phyloP scores from a whole-genome alignment of 345 rosid genomes.

The Xanthoceras sorbifolium region DNA sequence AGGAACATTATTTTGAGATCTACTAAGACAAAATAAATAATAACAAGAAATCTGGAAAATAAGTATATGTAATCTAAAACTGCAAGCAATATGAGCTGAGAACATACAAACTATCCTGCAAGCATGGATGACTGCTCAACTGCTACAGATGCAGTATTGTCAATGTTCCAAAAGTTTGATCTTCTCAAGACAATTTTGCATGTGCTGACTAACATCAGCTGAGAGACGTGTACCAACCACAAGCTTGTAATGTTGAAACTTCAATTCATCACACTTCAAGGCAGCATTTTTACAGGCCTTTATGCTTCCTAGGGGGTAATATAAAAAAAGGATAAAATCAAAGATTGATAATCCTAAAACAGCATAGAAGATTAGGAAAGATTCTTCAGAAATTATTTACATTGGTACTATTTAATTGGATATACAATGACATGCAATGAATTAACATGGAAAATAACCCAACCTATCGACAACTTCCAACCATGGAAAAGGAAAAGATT shows the following conservation, averaged over 20 bases:
- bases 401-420: not conserved
- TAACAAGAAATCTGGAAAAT: not conserved
- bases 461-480: not conserved
- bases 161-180: constrained; percentile 58
- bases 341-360: not conserved
- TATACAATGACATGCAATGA: not conserved
- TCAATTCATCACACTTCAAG: constrained; percentile 72
- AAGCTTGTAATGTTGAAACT: constrained; percentile 70
- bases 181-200: constrained; percentile 65
- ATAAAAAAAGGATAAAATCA: not conserved
- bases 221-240: constrained; percentile 42
- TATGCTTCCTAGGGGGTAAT: constrained; percentile 45
- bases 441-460: not conserved
- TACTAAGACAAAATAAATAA: not conserved
- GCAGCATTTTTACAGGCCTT: constrained; percentile 69
- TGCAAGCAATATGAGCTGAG: not conserved
- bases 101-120: not conserved
- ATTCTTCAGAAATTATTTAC: not conserved
- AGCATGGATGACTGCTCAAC: not conserved
- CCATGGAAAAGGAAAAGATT: not conserved
- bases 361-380: not conserved
- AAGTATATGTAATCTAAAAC: not conserved
- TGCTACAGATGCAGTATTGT: not conserved
- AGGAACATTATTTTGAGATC: not conserved
- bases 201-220: constrained; percentile 49